These are phyloP conservation scores for Paraphoma sp. DNA, from an alignment of 2,329 filamentous ascomycete species.

Conservation along the genomic window DNA sequence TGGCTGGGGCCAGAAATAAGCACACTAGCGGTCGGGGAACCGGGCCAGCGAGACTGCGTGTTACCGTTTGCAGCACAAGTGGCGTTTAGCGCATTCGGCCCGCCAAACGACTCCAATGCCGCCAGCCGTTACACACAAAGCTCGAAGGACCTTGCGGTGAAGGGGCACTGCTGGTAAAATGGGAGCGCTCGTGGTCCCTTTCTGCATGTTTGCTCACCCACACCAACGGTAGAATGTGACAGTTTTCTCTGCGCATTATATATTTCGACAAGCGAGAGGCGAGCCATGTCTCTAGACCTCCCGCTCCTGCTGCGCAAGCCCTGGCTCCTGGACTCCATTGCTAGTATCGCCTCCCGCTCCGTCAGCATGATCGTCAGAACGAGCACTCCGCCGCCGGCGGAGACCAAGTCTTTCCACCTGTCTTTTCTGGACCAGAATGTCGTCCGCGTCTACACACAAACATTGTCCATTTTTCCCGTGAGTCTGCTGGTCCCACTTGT, in stretches of 20 bases:
- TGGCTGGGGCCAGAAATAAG: slow-evolving; percentile 21
- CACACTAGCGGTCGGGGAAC: slow-evolving; percentile 30
- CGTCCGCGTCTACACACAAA: slow-evolving; percentile 41
- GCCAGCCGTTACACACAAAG: slow-evolving; percentile 34
- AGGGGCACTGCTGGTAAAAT: slow-evolving; percentile 22
- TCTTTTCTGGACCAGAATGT: slow-evolving; percentile 40
- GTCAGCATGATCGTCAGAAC: slow-evolving; percentile 37
- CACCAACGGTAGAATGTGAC: slow-evolving; percentile 24
- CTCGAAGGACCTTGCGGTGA: slow-evolving; percentile 37
- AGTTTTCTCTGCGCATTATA: slow-evolving; percentile 19
- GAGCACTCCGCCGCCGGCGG: slow-evolving; percentile 21
- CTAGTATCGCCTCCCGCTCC: slow-evolving; percentile 21
- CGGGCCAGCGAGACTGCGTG: slow-evolving; percentile 17
- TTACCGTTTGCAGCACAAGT: slow-evolving; percentile 19
- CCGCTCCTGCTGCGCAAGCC: slow-evolving; percentile 25
- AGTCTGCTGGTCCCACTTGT: background rate
- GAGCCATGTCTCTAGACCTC: slow-evolving; percentile 26
- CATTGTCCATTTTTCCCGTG: slow-evolving; percentile 39
- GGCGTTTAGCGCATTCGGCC: slow-evolving; percentile 29
- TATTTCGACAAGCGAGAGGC: slow-evolving; percentile 26
- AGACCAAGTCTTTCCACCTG: slow-evolving; percentile 34
- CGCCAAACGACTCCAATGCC: slow-evolving; percentile 35
- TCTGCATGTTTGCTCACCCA: slow-evolving; percentile 34
- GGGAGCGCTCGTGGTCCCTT: slow-evolving; percentile 33
- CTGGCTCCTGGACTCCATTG: slow-evolving; percentile 17